Conservation (phyloP, 257 asterid species). For the Coffea canephora region DNA sequence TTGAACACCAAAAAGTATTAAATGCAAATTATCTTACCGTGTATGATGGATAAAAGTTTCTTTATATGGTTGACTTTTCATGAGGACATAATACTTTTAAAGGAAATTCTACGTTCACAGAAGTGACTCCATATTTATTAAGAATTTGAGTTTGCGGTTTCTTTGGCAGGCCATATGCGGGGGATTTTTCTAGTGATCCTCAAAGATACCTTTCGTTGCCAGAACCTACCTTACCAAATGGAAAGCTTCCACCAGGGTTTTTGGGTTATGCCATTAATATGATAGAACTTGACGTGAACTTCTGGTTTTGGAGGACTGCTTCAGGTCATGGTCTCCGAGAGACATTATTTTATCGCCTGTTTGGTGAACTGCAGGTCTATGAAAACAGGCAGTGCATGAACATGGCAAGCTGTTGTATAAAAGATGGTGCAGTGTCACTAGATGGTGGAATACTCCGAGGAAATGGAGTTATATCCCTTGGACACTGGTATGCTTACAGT, state of each 20-base stretch:
- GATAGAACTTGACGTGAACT: slow-evolving; percentile 31
- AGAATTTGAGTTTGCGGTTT: background rate
- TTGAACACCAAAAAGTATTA: background rate
- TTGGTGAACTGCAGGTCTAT: slow-evolving; percentile 74
- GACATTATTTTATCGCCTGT: slow-evolving; percentile 52
- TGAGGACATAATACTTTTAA: no score
- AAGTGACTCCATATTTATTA: background rate
- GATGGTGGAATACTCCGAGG: slow-evolving; percentile 62
- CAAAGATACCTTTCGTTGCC: slow-evolving; percentile 34
- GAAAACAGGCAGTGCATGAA: slow-evolving; percentile 37
- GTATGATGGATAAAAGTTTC: background rate
- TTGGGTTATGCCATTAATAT: slow-evolving; percentile 54
- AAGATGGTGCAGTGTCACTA: slow-evolving; percentile 52
- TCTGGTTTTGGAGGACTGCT: slow-evolving; percentile 30
- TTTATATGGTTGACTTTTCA: background rate
- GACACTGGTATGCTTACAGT: slow-evolving; percentile 35
- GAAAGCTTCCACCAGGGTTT: slow-evolving; percentile 49
- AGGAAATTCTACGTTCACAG: background rate
- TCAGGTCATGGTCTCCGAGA: slow-evolving; percentile 52
- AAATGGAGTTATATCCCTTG: slow-evolving; percentile 43
- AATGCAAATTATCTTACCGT: background rate
- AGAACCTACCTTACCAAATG: slow-evolving; percentile 41
- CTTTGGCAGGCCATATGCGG: slow-evolving; percentile 35
- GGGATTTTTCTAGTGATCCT: slow-evolving; percentile 23
- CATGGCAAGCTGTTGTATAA: slow-evolving; percentile 45